Conservation (phyloP, 257 asterid species). For the Ocimum tenuiflorum region DNA sequence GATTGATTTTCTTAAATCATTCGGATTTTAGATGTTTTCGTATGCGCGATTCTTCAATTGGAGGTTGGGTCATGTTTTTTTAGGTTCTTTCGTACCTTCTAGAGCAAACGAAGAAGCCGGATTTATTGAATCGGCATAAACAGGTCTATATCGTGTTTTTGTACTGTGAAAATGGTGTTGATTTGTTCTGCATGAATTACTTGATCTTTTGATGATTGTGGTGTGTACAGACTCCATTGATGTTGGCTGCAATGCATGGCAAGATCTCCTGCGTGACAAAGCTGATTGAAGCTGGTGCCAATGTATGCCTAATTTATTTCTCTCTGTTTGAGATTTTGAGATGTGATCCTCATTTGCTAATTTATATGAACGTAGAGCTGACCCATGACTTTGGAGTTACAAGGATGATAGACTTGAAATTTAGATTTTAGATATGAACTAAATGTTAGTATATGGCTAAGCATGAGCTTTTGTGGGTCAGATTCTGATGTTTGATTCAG, state of each 20-base stretch:
- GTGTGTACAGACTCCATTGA: constrained; percentile 72
- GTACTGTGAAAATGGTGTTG: background rate
- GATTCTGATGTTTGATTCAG: constrained; percentile 81
- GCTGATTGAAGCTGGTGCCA: constrained; percentile 88
- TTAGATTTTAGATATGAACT: background rate
- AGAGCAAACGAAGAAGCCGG: constrained; percentile 60
- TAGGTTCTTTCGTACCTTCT: constrained; percentile 69
- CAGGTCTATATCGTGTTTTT: constrained; percentile 41
- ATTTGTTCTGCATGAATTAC: background rate
- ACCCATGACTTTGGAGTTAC: too few relatives aligned
- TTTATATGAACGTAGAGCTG: too few relatives aligned
- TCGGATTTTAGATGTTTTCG: background rate
- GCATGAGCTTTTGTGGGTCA: constrained; percentile 25
- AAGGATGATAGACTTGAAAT: too few relatives aligned
- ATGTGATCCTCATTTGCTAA: background rate
- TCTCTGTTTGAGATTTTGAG: background rate
- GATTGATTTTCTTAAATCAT: background rate
- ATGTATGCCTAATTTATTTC: constrained; percentile 36
- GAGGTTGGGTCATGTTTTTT: background rate
- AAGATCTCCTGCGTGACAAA: constrained; percentile 65
- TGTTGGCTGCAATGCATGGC: constrained; percentile 98
- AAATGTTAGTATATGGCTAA: background rate
- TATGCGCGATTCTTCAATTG: background rate
- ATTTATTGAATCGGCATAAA: constrained; percentile 66
- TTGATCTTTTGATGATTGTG: constrained; percentile 21